These are phyloP conservation scores for Fusarium sublunatum DNA, from an alignment of 2,329 filamentous ascomycete genomes.

Conservation along the genomic window DNA sequence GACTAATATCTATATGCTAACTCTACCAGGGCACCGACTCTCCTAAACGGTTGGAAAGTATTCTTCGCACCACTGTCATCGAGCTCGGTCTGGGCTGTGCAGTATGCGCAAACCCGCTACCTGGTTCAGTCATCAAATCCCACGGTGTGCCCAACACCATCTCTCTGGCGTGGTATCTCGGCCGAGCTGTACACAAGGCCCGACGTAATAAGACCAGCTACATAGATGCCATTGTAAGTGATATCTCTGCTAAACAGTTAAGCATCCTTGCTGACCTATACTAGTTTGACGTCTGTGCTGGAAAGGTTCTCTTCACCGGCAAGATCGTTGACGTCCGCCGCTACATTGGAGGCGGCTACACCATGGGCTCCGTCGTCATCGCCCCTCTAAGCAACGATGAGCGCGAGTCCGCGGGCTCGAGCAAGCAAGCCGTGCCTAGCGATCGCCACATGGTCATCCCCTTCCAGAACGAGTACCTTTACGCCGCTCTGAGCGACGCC, in stretches of 20 bases:
- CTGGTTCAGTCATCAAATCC: constrained; percentile 49
- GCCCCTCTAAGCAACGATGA: constrained; percentile 50
- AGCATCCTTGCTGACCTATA: background rate
- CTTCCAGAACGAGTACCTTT: constrained; percentile 58
- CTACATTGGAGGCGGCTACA: constrained; percentile 55
- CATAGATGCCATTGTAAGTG: constrained; percentile 42
- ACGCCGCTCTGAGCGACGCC: constrained; percentile 50
- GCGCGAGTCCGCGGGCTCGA: constrained; percentile 37
- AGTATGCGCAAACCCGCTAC: constrained; percentile 50
- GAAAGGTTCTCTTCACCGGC: constrained; percentile 53
- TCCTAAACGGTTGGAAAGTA: constrained; percentile 50
- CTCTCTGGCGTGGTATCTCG: constrained; percentile 66
- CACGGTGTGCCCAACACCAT: constrained; percentile 57
- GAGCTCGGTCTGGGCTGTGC: constrained; percentile 55
- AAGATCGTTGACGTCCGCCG: constrained; percentile 56
- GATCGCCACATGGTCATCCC: constrained; percentile 53
- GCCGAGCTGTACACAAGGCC: constrained; percentile 56
- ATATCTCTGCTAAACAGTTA: accelerated
- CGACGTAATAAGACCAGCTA: constrained; percentile 42
- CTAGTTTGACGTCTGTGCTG: constrained; percentile 48
- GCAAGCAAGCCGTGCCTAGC: constrained; percentile 15
- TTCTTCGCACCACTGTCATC: constrained; percentile 52
- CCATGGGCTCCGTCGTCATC: constrained; percentile 54
- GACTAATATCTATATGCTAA: background rate
- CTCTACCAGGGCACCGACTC: constrained; percentile 48